Evolutionary conservation across 2,329 filamentous ascomycete species (phyloP).

Genomic region (Botrytis aclada): DNA sequence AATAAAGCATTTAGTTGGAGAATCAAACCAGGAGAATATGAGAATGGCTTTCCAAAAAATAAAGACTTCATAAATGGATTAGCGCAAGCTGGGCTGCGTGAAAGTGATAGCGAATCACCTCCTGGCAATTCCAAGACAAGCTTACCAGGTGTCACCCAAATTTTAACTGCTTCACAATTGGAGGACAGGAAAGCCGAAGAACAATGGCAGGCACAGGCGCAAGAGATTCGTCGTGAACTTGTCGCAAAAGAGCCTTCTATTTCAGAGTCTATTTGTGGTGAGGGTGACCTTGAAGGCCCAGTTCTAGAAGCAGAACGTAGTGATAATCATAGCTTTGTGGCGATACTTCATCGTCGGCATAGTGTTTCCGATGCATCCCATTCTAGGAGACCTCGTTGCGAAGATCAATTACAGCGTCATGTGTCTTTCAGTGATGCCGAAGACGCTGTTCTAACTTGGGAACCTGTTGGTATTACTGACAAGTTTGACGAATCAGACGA

Average conservation of each 20-base stretch:
- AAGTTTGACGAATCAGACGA: constrained; percentile 36
- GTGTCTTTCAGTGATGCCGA: constrained; percentile 74
- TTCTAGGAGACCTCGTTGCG: constrained; percentile 43
- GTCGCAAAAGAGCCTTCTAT: constrained; percentile 50
- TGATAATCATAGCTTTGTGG: constrained; percentile 44
- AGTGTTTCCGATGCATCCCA: constrained; percentile 47
- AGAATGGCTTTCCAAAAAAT: constrained; percentile 33
- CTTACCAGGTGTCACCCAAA: constrained; percentile 2
- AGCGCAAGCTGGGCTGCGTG: constrained; percentile 13
- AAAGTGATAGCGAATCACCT: constrained; percentile 23
- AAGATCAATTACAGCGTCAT: constrained; percentile 65
- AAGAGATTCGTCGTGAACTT: constrained; percentile 45
- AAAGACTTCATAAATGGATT: constrained; percentile 22
- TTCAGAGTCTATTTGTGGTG: constrained; percentile 57
- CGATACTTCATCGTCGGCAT: constrained; percentile 59
- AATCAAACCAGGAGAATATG: constrained; percentile 60
- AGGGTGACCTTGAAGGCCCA: constrained; percentile 56
- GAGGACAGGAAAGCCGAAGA: constrained; percentile 28
- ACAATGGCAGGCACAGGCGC: constrained; percentile 39
- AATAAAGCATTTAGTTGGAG: constrained; percentile 61
- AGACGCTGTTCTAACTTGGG: constrained; percentile 69
- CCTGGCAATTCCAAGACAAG: constrained; percentile 22
- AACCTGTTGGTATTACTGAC: constrained; percentile 47
- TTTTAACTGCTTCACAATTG: constrained; percentile 20
- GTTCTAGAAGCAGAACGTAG: constrained; percentile 48